A percentile compares a stretch with the other conserved stretches of the same genome.
Conservation (phyloP, 2,329 filamentous ascomycete species). For the Aspergillus japonicus region DNA sequence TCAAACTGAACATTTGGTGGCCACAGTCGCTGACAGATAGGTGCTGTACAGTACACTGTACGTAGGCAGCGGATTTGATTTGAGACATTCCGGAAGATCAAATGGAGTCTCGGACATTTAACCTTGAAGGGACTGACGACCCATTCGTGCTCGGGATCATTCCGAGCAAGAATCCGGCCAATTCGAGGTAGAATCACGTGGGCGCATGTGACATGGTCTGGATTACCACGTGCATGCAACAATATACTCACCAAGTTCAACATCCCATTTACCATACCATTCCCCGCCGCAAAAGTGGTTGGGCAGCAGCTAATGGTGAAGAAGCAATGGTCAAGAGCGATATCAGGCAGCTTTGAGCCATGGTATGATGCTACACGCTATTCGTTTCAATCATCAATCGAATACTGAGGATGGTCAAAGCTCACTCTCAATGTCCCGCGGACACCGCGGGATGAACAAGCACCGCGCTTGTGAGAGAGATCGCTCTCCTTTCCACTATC, state of each 20-base stretch:
- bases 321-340: background rate
- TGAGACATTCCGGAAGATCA: background rate
- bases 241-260: background rate
- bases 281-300: background rate
- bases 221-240: background rate
- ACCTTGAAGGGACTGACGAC: background rate
- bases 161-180: no score
- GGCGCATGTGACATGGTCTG: background rate
- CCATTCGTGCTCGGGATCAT: no score
- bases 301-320: background rate
- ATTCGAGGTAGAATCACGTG: background rate
- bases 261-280: background rate
- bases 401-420: background rate
- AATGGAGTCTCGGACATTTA: background rate
- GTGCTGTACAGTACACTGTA: no score
- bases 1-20: no score
- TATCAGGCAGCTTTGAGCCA: background rate
- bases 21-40: no score
- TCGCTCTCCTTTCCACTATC: background rate
- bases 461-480: background rate
- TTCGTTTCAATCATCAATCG: no score
- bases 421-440: background rate
- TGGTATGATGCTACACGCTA: no score
- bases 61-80: no score
- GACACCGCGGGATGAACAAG: background rate